Conservation (phyloP, 2,329 filamentous ascomycete genomes). For the Sporothrix protearum region DNA sequence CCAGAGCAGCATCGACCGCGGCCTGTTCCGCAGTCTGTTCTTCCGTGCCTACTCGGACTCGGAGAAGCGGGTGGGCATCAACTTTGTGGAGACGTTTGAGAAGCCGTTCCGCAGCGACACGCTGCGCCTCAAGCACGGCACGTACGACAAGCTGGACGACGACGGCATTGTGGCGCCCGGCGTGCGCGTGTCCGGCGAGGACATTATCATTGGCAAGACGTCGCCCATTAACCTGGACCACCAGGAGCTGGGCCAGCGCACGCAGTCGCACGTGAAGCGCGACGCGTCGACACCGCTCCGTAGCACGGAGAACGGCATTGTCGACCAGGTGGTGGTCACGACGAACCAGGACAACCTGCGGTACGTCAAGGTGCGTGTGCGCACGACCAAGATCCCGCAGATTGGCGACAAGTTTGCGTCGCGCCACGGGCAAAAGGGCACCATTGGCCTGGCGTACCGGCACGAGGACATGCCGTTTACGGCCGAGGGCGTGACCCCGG, state of each 20-base stretch:
- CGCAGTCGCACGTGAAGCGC: slow-evolving; percentile 83
- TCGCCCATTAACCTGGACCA: slow-evolving; percentile 89
- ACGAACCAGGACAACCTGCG: slow-evolving; percentile 92
- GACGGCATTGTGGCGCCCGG: slow-evolving; percentile 94
- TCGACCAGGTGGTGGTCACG: slow-evolving; percentile 89
- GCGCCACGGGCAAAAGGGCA: slow-evolving; percentile 98
- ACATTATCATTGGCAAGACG: slow-evolving; percentile 99
- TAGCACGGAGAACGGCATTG: slow-evolving; percentile 94
- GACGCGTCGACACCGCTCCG: slow-evolving; percentile 93
- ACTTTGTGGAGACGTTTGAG: slow-evolving; percentile 89
- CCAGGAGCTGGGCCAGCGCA: slow-evolving; percentile 89
- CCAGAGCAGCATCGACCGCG: slow-evolving; percentile 96
- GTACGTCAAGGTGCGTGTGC: slow-evolving; percentile 95
- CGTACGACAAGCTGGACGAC: slow-evolving; percentile 95
- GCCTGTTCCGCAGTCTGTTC: slow-evolving; percentile 94
- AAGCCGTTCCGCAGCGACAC: slow-evolving; percentile 89
- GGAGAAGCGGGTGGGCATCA: slow-evolving; percentile 93
- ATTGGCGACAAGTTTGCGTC: slow-evolving; percentile 99
- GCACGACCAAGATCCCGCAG: slow-evolving; percentile 96
- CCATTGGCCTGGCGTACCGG: slow-evolving; percentile 95
- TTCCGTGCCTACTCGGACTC: slow-evolving; percentile 97
- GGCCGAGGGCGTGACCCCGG: slow-evolving; percentile 82
- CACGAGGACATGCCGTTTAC: slow-evolving; percentile 99
- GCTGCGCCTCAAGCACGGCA: slow-evolving; percentile 86
- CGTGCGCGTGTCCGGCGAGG: slow-evolving; percentile 91